Conservation (phyloP, 1,284 basidiomycete species). For the Schizophyllum amplum region DNA sequence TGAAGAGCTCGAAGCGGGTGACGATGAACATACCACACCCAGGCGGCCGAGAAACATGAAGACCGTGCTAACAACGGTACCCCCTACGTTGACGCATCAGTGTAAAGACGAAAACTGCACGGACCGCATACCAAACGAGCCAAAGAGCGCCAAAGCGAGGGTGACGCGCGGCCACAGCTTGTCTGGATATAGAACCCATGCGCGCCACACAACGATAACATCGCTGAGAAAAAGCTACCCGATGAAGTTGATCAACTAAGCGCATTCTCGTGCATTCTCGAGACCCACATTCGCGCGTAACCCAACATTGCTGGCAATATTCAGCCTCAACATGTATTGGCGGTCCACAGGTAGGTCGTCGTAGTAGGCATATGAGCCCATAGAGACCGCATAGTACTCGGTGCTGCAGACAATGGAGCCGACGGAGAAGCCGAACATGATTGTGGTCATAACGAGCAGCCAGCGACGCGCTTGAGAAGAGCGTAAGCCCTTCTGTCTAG, state of each 20-base stretch:
- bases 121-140: slow-evolving; percentile 6
- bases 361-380: not conserved
- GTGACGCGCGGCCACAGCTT: slow-evolving; percentile 3
- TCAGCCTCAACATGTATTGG: not conserved
- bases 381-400: not conserved
- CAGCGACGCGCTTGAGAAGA: not conserved
- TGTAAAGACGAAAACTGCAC: not conserved
- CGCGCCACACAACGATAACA: slow-evolving; percentile 10
- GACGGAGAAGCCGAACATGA: not conserved
- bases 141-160: slow-evolving; percentile 7
- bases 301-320: not conserved
- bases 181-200: slow-evolving; percentile 10
- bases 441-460: not conserved
- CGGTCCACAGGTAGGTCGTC: not conserved
- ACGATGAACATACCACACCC: too few relatives aligned
- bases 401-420: not conserved
- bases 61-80: not conserved
- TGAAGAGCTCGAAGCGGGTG: too few relatives aligned
- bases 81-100: not conserved
- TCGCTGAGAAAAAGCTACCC: slow-evolving; percentile 12
- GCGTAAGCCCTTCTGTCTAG: not conserved
- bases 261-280: too few relatives aligned
- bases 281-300: not conserved
- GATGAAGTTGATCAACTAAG: too few relatives aligned
- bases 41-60: not conserved